Conservation (phyloP, 768 basidiomycete species). For the Tulasnella sp. region DNA sequence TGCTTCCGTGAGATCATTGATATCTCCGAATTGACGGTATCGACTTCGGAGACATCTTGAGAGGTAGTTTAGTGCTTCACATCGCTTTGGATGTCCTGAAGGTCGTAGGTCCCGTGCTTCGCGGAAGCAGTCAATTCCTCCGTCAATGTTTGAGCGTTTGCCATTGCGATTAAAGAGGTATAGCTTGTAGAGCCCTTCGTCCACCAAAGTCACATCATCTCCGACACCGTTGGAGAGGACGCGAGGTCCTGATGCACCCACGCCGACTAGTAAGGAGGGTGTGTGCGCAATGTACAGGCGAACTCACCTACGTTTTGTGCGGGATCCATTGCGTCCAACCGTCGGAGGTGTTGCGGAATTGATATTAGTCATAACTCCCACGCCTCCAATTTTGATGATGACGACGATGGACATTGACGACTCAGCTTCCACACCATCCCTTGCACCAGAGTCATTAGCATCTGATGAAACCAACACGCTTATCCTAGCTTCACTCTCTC, state of each 20-base stretch:
- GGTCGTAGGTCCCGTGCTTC: not conserved
- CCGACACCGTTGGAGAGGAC: no score
- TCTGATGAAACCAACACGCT: constrained; percentile 59
- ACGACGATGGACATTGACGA: no score
- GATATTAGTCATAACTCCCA: no score
- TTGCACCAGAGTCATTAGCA: constrained; percentile 4
- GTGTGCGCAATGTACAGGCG: no score
- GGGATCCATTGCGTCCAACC: no score
- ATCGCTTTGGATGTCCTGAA: not conserved
- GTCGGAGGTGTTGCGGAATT: no score
- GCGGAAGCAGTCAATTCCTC: not conserved
- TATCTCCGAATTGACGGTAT: not conserved
- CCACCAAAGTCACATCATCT: no score
- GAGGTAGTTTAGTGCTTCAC: not conserved
- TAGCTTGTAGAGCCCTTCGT: no score
- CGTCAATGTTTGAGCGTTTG: not conserved
- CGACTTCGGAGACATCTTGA: not conserved
- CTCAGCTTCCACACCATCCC: constrained; percentile 6
- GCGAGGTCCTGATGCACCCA: no score
- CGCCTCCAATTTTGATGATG: no score
- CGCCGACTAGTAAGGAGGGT: no score
- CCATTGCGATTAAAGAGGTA: not conserved
- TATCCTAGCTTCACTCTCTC: constrained; percentile 64
- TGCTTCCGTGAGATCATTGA: not conserved
- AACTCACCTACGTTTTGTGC: no score